Conservation (phyloP, 1,284 basidiomycete genomes). For the Xanthoconium separans region DNA sequence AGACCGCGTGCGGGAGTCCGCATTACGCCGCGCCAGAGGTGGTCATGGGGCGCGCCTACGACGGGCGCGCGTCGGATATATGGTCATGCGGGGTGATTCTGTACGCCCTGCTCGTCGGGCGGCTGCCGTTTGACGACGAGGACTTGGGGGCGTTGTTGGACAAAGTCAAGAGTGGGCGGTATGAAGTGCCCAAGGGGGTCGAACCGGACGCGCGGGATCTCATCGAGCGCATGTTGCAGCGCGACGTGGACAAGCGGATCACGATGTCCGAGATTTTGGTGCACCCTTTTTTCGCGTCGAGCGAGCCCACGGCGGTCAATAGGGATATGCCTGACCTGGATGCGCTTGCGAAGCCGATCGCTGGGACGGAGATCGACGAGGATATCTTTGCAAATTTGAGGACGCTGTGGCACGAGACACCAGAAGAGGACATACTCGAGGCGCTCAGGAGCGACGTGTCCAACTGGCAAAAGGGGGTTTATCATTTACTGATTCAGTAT, state of each 20-base stretch:
- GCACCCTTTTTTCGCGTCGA: constrained; percentile 88
- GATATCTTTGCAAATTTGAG: constrained; percentile 91
- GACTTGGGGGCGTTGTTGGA: constrained; percentile 75
- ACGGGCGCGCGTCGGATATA: constrained; percentile 89
- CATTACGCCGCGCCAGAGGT: constrained; percentile 99
- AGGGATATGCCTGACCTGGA: constrained; percentile 65
- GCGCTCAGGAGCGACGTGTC: constrained; percentile 64
- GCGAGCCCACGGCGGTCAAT: constrained; percentile 49
- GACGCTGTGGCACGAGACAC: constrained; percentile 83
- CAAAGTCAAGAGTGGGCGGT: constrained; percentile 84
- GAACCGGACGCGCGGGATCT: constrained; percentile 79
- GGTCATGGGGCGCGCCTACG: constrained; percentile 81
- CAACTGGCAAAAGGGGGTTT: constrained; percentile 93
- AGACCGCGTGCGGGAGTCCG: constrained; percentile 93
- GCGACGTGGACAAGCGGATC: constrained; percentile 81
- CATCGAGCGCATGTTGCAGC: constrained; percentile 85
- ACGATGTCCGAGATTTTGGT: constrained; percentile 83
- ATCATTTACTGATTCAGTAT: constrained; percentile 82
- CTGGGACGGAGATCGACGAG: constrained; percentile 67
- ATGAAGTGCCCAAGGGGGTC: constrained; percentile 82
- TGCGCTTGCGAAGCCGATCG: constrained; percentile 67
- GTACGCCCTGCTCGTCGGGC: constrained; percentile 88
- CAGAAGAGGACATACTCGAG: constrained; percentile 70
- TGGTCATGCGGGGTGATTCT: constrained; percentile 99
- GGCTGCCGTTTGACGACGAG: constrained; percentile 92